phyloP scores from a whole-genome alignment of 2,329 filamentous ascomycete species.

The Xylaria sp. region DNA sequence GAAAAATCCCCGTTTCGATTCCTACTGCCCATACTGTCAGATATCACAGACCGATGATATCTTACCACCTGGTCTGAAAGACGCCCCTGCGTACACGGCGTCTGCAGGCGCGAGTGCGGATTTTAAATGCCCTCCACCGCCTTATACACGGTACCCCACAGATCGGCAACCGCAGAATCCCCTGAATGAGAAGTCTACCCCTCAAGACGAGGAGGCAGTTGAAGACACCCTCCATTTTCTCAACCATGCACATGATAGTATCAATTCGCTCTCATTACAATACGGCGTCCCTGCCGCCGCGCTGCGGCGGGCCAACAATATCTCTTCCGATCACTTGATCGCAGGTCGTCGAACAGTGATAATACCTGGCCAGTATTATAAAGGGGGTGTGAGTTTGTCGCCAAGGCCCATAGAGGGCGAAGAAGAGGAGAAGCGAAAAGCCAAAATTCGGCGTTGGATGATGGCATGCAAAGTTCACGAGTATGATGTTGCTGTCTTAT shows the following conservation, averaged over 20 bases:
- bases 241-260: conserved; percentile 73
- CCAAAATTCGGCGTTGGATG: conserved; percentile 80
- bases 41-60: conserved; percentile 66
- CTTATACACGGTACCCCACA: conserved; percentile 52
- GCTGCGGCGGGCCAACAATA: conserved; percentile 74
- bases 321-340: conserved; percentile 78
- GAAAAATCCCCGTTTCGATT: conserved; percentile 74
- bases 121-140: conserved; percentile 51
- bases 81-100: conserved; percentile 74
- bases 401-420: conserved; percentile 78
- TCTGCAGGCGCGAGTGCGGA: conserved; percentile 48
- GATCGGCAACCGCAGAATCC: conserved; percentile 24
- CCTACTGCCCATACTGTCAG: conserved; percentile 81
- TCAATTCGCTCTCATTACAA: conserved; percentile 75
- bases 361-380: conserved; percentile 77
- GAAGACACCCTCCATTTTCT: conserved; percentile 81
- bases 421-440: conserved; percentile 77
- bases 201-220: conserved; percentile 50
- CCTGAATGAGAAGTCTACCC: conserved; percentile 48
- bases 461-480: conserved; percentile 80
- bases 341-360: conserved; percentile 74
- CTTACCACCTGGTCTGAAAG: conserved; percentile 71
- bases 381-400: conserved; percentile 73
- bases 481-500: conserved; percentile 79
- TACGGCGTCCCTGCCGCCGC: conserved; percentile 74